These are phyloP conservation scores for Coemansia sp. DNA, from an alignment of 192 early-diverging fungal species.

Conservation along the genomic window DNA sequence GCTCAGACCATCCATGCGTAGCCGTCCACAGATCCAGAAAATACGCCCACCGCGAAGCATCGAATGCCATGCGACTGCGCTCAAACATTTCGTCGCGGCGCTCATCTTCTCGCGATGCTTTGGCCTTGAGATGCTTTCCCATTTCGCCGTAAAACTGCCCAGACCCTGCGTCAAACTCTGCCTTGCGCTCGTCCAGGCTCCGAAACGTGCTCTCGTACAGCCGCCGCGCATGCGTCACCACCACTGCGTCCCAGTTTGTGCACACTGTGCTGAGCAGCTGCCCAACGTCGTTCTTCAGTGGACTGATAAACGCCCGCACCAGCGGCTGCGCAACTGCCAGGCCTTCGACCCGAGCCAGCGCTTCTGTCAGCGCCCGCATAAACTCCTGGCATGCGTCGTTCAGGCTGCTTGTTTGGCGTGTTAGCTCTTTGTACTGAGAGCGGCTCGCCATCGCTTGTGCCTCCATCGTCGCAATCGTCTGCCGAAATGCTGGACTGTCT, in stretches of 20 bases:
- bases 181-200: slow-evolving; percentile 36
- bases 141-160: slow-evolving; percentile 42
- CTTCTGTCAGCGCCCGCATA: slow-evolving; percentile 32
- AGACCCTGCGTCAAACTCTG: slow-evolving; percentile 32
- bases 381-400: slow-evolving; percentile 41
- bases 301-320: slow-evolving; percentile 19
- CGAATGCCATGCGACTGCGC: slow-evolving; percentile 20
- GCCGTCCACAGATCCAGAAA: slow-evolving; percentile 48
- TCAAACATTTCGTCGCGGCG: slow-evolving; percentile 36
- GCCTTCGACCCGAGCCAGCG: slow-evolving; percentile 3
- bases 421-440: slow-evolving; percentile 36
- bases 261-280: slow-evolving; percentile 43
- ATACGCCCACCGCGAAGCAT: slow-evolving; percentile 43
- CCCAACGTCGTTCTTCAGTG: slow-evolving; percentile 33
- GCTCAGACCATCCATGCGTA: slow-evolving; percentile 38
- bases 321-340: slow-evolving; percentile 36
- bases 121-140: slow-evolving; percentile 34
- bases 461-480: slow-evolving; percentile 36
- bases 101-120: slow-evolving; percentile 27
- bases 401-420: slow-evolving; percentile 22
- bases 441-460: slow-evolving; percentile 29
- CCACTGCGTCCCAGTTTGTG: slow-evolving; percentile 45
- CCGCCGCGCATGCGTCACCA: slow-evolving; percentile 18
- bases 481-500: slow-evolving; percentile 47
- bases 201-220: slow-evolving; percentile 42